These are phyloP conservation scores for Angophora floribunda DNA, from an alignment of 345 rosid species.

Conservation along the genomic window DNA sequence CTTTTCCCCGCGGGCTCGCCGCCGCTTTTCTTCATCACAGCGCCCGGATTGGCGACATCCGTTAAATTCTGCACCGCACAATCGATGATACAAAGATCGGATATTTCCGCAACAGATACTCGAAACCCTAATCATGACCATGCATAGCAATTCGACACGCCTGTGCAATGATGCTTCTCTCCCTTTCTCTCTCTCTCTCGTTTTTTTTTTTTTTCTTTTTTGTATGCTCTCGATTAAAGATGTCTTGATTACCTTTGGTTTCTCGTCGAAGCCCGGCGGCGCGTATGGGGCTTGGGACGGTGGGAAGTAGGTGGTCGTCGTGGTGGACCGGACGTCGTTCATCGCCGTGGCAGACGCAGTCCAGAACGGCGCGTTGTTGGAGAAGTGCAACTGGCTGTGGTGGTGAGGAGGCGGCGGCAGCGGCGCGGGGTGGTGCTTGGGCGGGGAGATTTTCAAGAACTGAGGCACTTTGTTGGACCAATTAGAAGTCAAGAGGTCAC, in stretches of 20 bases:
- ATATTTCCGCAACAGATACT: not conserved
- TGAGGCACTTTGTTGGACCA: constrained; percentile 53
- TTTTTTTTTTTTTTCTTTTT: not conserved
- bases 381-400: constrained; percentile 56
- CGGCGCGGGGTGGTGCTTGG: constrained; percentile 17
- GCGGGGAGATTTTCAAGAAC: constrained; percentile 59
- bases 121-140: constrained; percentile 15
- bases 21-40: constrained; percentile 60
- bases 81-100: not conserved
- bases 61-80: constrained; percentile 17
- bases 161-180: not conserved
- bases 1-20: constrained; percentile 57
- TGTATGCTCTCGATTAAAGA: not conserved
- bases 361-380: constrained; percentile 94
- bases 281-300: constrained; percentile 46
- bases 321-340: constrained; percentile 42
- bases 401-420: not conserved
- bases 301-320: constrained; percentile 30
- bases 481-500: constrained; percentile 28
- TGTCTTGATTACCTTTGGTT: constrained; percentile 15
- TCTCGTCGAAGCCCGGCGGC: constrained; percentile 24
- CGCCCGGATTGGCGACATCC: constrained; percentile 32
- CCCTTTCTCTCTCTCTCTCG: not conserved
- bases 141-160: not conserved
- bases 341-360: constrained; percentile 47